Percentiles rank a stretch among this genome's conserved stretches.
These are phyloP conservation scores for Ilex asprella DNA, from an alignment of 257 asterid species.

Conservation along the genomic window DNA sequence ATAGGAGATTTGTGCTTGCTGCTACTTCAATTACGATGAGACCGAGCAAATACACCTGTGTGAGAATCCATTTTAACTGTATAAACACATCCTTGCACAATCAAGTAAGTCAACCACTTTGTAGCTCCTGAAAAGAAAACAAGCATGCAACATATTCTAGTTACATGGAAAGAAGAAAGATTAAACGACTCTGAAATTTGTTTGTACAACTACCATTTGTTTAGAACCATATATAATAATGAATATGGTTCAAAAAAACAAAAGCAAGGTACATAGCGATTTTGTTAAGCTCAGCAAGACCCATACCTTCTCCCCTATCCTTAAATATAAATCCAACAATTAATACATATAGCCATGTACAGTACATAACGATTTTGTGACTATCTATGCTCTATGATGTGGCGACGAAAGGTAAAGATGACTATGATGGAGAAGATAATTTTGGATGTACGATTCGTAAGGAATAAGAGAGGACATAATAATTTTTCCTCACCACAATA, in stretches of 20 bases:
- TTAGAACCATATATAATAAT: background rate
- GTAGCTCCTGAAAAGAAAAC: constrained; percentile 47
- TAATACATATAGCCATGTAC: no score
- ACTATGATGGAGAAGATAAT: no score
- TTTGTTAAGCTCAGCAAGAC: no score
- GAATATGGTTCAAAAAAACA: background rate
- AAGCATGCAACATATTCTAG: constrained; percentile 9
- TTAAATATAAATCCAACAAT: no score
- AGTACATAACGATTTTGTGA: no score
- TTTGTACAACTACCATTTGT: no score
- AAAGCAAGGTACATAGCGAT: background rate
- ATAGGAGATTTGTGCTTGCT: constrained; percentile 67
- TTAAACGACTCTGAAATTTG: background rate
- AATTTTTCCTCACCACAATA: no score
- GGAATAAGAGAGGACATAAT: no score
- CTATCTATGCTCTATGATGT: no score
- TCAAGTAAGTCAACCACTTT: constrained; percentile 21
- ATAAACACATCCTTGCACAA: constrained; percentile 74
- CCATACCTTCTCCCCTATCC: no score
- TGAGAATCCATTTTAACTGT: constrained; percentile 69
- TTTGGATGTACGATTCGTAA: no score
- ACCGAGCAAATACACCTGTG: constrained; percentile 67
- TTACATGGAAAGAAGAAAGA: constrained; percentile 5
- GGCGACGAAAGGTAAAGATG: no score
- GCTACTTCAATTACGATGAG: constrained; percentile 74